A percentile compares a stretch with the other conserved stretches of the same genome.
Conservation (phyloP, 768 basidiomycete species). For the Leccinellum albellum region DNA sequence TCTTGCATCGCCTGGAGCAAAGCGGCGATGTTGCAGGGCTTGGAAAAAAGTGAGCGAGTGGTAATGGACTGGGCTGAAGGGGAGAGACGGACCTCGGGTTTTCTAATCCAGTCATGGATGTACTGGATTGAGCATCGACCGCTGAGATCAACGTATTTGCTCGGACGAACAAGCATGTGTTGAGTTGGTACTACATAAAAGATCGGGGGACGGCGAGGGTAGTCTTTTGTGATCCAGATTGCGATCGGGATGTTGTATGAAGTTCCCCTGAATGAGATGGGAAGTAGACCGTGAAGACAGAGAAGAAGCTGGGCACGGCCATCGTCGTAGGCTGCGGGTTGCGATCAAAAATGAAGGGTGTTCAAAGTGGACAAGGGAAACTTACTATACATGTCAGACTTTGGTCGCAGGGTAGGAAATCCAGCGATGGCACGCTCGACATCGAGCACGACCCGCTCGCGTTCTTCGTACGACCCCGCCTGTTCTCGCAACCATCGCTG, state of each 20-base stretch:
- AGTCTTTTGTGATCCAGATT: constrained; percentile 82
- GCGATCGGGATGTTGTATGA: constrained; percentile 94
- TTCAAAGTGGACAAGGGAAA: constrained; percentile 15
- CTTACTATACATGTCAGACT: constrained; percentile 76
- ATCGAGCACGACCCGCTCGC: constrained; percentile 59
- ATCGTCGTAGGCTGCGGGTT: constrained; percentile 77
- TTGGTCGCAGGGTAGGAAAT: constrained; percentile 61
- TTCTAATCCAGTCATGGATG: constrained; percentile 71
- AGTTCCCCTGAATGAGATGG: constrained; percentile 70
- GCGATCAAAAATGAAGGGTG: constrained; percentile 6
- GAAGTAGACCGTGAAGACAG: constrained; percentile 86
- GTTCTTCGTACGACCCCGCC: constrained; percentile 50
- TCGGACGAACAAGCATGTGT: constrained; percentile 83
- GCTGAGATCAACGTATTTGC: constrained; percentile 74
- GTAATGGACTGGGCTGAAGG: constrained; percentile 2
- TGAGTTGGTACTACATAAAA: constrained; percentile 88
- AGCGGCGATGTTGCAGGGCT: constrained; percentile 76
- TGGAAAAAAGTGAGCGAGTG: constrained; percentile 1
- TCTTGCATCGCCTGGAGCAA: constrained; percentile 76
- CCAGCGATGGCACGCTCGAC: constrained; percentile 55
- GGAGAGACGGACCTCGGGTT: constrained; percentile 51
- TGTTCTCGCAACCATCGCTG: constrained; percentile 67
- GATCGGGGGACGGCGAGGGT: constrained; percentile 79
- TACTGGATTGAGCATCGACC: constrained; percentile 71
- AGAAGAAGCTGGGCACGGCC: constrained; percentile 90